Percentiles rank a stretch among this genome's conserved stretches.
Evolutionary conservation across 2,329 filamentous ascomycete species (phyloP).

Genomic region (Ceratocystis colombiana): DNA sequence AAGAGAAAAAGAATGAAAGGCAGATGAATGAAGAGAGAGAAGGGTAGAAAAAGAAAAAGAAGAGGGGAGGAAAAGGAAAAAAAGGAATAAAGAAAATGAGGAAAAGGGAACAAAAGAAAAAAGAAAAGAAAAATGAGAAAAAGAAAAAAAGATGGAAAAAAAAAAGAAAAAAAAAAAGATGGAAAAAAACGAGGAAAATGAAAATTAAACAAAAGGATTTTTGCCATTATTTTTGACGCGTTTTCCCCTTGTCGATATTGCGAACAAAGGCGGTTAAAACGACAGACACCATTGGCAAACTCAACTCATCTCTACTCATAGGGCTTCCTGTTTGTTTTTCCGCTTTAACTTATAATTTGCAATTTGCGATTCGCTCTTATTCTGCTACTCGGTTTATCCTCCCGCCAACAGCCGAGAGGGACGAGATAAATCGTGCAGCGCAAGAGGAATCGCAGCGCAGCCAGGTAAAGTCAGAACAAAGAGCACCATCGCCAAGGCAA

Average conservation of each 20-base stretch:
- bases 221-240: not conserved
- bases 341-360: not conserved
- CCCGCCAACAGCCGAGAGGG: too few species aligned
- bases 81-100: conserved; percentile 6
- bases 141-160: not conserved
- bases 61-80: conserved; percentile 8
- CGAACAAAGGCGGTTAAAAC: too few species aligned
- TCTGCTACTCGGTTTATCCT: not conserved
- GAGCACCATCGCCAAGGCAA: too few species aligned
- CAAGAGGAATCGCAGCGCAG: too few species aligned
- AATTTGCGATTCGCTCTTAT: not conserved
- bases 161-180: conserved; percentile 10
- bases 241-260: not conserved
- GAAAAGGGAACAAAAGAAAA: conserved; percentile 20
- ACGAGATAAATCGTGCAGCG: too few species aligned
- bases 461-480: too few species aligned
- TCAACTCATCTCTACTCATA: too few species aligned
- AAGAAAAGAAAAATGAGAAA: not conserved
- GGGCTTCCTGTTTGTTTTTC: not conserved
- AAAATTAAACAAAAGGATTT: not conserved
- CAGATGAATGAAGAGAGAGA: conserved; percentile 8
- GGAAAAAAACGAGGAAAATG: conserved; percentile 3
- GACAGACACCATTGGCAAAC: too few species aligned
- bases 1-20: conserved; percentile 20
- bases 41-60: conserved; percentile 18